Percentiles rank a stretch among this genome's conserved stretches.
phyloP scores from a whole-genome alignment of 345 rosid species.

The Citrus trifoliata region DNA sequence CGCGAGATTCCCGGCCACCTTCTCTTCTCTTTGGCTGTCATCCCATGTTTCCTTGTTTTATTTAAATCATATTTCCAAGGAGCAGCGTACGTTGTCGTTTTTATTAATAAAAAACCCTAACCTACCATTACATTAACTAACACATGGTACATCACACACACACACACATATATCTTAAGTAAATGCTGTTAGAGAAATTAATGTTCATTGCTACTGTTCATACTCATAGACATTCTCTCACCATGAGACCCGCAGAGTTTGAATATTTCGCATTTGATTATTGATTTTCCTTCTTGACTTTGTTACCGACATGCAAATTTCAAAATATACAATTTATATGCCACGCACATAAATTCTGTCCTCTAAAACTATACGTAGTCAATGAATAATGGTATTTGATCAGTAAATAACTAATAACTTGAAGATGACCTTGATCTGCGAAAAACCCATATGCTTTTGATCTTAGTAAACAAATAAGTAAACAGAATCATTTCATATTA shows the following conservation, averaged over 20 bases:
- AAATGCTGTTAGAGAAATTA: background rate
- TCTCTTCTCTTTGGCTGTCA: background rate
- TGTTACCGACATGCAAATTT: background rate
- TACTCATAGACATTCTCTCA: background rate
- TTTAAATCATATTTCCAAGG: background rate
- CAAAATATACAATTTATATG: background rate
- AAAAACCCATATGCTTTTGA: background rate
- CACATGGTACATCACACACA: background rate
- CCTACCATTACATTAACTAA: background rate
- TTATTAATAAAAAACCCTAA: background rate
- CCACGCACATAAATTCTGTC: background rate
- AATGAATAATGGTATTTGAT: background rate
- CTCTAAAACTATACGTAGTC: background rate
- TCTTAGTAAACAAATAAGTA: background rate
- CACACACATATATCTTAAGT: background rate
- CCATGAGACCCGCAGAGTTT: background rate
- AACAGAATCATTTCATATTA: background rate
- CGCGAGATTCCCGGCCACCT: constrained; percentile 38
- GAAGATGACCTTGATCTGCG: background rate
- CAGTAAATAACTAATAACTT: too few relatives aligned
- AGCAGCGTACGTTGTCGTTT: background rate
- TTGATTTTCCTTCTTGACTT: background rate
- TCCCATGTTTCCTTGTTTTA: background rate
- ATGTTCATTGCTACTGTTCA: background rate
- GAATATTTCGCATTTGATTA: background rate